Evolutionary conservation across 352 stramenopile species (phyloP).

Genomic region (Phytopythium aichiense): DNA sequence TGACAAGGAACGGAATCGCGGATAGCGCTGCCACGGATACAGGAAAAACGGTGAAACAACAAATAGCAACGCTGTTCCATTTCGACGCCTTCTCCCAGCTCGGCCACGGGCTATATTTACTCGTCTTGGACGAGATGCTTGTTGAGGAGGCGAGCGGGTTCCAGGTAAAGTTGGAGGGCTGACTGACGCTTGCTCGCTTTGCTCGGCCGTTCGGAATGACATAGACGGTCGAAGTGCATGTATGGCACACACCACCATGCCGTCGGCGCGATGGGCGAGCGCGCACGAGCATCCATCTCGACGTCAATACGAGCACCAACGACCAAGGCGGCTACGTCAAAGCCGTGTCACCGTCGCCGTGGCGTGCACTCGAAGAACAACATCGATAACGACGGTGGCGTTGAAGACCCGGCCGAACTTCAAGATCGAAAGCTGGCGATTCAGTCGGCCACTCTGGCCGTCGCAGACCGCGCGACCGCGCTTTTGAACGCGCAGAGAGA

Average conservation of each 20-base stretch:
- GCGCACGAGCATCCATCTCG: neutral
- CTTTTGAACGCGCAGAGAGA: constrained; percentile 46
- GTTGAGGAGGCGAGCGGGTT: neutral
- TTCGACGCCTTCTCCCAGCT: neutral
- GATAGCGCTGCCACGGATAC: neutral
- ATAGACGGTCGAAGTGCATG: neutral
- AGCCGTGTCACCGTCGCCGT: neutral
- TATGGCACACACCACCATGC: neutral
- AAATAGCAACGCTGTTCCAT: constrained; percentile 3
- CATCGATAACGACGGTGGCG: neutral
- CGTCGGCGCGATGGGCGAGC: neutral
- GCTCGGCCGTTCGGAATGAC: neutral
- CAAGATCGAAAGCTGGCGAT: constrained; percentile 14
- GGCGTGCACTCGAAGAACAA: neutral
- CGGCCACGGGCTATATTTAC: constrained; percentile 1
- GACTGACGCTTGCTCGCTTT: neutral
- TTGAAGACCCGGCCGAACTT: neutral
- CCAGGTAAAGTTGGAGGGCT: neutral
- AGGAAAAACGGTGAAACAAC: constrained; percentile 1
- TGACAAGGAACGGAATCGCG: neutral
- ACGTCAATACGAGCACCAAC: neutral
- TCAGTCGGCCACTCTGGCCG: constrained; percentile 28
- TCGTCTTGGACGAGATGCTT: neutral
- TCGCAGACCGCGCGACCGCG: constrained; percentile 40
- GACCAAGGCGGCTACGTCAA: neutral